Evolutionary conservation across 1,139 yeast species (phyloP), one percentile per base, ranked within the genome.

Genomic region (Zygosaccharomyces sapae): DNA sequence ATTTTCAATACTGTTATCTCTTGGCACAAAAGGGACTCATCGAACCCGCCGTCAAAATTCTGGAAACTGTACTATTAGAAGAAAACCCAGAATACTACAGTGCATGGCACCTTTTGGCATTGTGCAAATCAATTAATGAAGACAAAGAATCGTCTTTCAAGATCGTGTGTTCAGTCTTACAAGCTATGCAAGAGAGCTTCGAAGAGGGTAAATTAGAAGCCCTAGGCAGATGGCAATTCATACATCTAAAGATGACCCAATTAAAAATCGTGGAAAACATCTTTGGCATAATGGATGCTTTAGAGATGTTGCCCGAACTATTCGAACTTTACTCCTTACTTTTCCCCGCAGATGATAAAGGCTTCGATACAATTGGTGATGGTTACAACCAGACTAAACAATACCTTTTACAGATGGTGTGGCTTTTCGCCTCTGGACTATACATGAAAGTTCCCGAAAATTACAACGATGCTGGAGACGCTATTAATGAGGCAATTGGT

Each of bases 241-340:
- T 88, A 27, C 88, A 86, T 61, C 71, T 88, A 59, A 86, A 86
- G 58, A 72, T 86, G 65, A 83, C 96, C 0, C 89, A 85, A 56
- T 68, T 88, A 44, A 83, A 90, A 2, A 72, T 88, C 12, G 70
- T 81, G 49, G 94, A 87, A 59, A 75, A 80, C 6, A 69, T 76
- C 7, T 73, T 81, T 49, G 92, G 89, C 2, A 70, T 76, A 0
- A 73, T 75, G 27, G 78, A 76, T 43, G 81, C 89, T 2, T 66
- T 87, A 55, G 89, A 83, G 44, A 71, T 73, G 43, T 67, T 89
- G 22, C 77, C 86, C 2, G 89, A 81, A 43, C 75, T 86, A 8
- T 83, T 88, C 57, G 75, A 74, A 12, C 65, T 83, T 16, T 85
- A 76, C 58, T 76, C 79, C 45, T 74, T 70, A 43, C 68, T 86